Evolutionary conservation across 805 yeast genomes (phyloP), one percentile per base, ranked within the genome.

Genomic region (Teunomyces aglyptinius): DNA sequence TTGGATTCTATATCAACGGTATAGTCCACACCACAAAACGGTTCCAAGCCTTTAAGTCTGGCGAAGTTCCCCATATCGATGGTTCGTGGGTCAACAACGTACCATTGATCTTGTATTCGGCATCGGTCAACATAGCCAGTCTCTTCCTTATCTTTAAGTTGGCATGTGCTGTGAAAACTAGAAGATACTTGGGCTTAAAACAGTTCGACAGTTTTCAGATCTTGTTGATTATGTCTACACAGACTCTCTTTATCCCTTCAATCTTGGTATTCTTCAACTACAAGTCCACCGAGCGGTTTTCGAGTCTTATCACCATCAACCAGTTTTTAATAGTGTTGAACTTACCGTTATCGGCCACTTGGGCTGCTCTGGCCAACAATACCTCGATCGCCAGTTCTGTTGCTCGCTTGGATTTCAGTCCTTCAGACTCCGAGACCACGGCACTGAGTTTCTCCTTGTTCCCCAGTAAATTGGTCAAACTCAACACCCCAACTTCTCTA

Each of bases 121-220:
- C 78, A 0, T 83, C 96, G 0, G 76, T 90, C 22, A 76, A 80
- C 50, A 60, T 85, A 27, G 81, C 82, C 70, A 79, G 89, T 28
- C 50, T 79, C 1, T 66, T 88, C 27, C 71, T 92, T 31, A 62
- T 82, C 5, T 56, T 69, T n/a, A 94, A 92, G 62, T 73, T 94
- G 43, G 60, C 74, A 20, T 45, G 78, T 39, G 96, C 96, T 0
- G 77, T 89, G 20, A 75, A 82, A 47, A 77, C 89, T 4, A 78
- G 99, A 63, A 75, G 89, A 45, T 78, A 70, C 50, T 63, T 91
- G 42, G 99, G 99, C 0, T 70, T 89, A 49, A 81, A 76, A 58
- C 96, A 89, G 60, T 89, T 91, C 58, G 91, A 85, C 51, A 82
- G 87, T 20, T 80, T 87, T 61, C 96, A 89, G 61, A 81, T 90